Percentiles rank a stretch among this genome's conserved stretches.
Evolutionary conservation across 495 filamentous ascomycete genomes (phyloP).

Genomic region (Cairneyella variabilis): DNA sequence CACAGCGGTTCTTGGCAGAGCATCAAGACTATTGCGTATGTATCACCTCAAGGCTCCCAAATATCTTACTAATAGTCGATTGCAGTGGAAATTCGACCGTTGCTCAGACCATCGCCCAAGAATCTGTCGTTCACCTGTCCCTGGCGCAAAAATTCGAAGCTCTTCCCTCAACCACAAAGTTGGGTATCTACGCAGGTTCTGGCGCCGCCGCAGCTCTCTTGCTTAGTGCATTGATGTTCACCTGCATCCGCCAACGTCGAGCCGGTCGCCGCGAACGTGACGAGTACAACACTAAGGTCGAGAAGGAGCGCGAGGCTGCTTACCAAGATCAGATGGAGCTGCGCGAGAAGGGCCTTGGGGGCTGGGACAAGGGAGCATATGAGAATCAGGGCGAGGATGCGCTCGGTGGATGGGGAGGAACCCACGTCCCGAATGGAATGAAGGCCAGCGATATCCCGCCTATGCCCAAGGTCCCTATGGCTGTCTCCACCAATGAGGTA

Average conservation of each 20-base stretch:
- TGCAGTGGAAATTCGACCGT: conserved; percentile 62
- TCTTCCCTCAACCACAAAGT: conserved; percentile 48
- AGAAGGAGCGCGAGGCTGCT: conserved; percentile 22
- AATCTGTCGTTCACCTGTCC: conserved; percentile 25
- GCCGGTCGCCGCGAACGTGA: conserved; percentile 64
- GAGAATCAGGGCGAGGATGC: conserved; percentile 23
- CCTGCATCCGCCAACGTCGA: conserved; percentile 64
- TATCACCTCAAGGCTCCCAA: not conserved
- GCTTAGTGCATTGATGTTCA: conserved; percentile 48
- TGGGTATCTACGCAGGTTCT: conserved; percentile 57
- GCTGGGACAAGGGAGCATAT: conserved; percentile 20
- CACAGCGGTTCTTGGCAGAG: conserved; percentile 61
- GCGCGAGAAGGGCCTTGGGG: conserved; percentile 24
- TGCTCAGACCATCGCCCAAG: conserved; percentile 33
- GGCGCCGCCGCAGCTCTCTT: conserved; percentile 47
- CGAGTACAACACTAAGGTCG: conserved; percentile 27
- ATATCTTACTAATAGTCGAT: not conserved
- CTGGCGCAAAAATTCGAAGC: conserved; percentile 54
- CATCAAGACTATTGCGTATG: conserved; percentile 63
- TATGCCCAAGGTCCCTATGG: conserved; percentile 3
- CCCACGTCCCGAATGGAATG: conserved; percentile 7
- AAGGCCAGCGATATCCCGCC: not conserved
- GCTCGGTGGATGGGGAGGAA: conserved; percentile 25
- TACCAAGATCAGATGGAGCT: conserved; percentile 24
- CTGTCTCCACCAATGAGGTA: conserved; percentile 9